These are phyloP conservation scores for Hebeloma cylindrosporum DNA, from an alignment of 768 basidiomycete genomes.

Conservation along the genomic window DNA sequence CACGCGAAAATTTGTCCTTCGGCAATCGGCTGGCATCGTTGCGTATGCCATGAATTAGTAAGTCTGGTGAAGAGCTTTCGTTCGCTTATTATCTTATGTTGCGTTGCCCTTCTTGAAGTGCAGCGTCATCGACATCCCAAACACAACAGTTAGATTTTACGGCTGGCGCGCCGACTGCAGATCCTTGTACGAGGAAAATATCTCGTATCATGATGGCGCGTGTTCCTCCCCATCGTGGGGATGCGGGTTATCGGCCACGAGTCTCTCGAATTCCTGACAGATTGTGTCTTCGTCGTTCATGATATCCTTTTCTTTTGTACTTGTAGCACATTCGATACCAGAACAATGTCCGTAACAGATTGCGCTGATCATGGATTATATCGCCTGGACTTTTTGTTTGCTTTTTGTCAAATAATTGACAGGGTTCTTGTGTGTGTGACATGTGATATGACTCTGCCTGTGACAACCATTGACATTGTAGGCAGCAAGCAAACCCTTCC, in stretches of 20 bases:
- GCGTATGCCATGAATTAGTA: not conserved
- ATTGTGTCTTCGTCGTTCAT: constrained; percentile 5
- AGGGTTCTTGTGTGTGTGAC: too few species aligned
- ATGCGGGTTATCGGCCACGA: not conserved
- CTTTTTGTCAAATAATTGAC: too few species aligned
- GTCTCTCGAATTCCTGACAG: constrained; percentile 15
- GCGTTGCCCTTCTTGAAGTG: too few species aligned
- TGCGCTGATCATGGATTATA: too few species aligned
- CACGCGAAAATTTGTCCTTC: constrained; percentile 21
- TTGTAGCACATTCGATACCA: not conserved
- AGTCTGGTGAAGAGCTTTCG: not conserved
- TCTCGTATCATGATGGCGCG: not conserved
- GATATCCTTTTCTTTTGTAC: not conserved
- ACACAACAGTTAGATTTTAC: not conserved
- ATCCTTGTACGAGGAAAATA: not conserved
- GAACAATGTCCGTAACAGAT: not conserved
- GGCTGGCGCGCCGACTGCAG: not conserved
- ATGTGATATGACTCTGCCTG: too few species aligned
- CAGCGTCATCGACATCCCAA: too few species aligned
- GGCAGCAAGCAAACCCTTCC: too few species aligned
- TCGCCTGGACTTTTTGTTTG: too few species aligned
- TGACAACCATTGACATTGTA: too few species aligned
- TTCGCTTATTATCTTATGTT: too few species aligned
- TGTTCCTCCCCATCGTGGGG: not conserved
- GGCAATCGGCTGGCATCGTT: constrained; percentile 3